Conservation (phyloP, 495 filamentous ascomycete species). For the Apodospora peruviana region DNA sequence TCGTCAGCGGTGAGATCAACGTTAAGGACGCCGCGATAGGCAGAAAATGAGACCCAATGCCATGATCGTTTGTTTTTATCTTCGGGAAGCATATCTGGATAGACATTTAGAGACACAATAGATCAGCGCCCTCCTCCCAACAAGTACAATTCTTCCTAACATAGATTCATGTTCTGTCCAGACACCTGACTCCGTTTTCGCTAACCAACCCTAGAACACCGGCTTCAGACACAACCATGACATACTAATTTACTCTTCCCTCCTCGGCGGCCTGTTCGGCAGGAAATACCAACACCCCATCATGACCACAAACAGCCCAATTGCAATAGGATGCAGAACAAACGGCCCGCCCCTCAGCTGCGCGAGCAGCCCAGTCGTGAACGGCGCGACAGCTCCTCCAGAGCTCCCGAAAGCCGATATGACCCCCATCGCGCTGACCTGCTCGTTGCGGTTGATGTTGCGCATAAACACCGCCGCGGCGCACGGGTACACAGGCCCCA, state of each 20-base stretch:
- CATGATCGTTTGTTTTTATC: not conserved
- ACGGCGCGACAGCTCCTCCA: slow-evolving; percentile 69
- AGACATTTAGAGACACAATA: too few relatives aligned
- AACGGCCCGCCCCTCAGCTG: slow-evolving; percentile 64
- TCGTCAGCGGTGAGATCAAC: slow-evolving; percentile 54
- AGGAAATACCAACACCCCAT: slow-evolving; percentile 56
- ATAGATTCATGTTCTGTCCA: too few relatives aligned
- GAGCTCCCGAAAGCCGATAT: slow-evolving; percentile 69
- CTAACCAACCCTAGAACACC: not conserved
- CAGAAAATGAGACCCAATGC: slow-evolving; percentile 6
- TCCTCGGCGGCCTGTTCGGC: slow-evolving; percentile 50
- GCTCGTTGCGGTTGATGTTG: slow-evolving; percentile 55
- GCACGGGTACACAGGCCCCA: slow-evolving; percentile 74
- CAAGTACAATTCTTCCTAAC: too few relatives aligned
- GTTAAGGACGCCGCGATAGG: slow-evolving; percentile 40
- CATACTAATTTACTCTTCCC: slow-evolving; percentile 42
- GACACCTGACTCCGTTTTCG: too few relatives aligned
- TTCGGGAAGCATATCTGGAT: not conserved
- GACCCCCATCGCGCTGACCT: slow-evolving; percentile 62
- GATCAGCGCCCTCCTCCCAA: too few relatives aligned
- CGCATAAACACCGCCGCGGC: slow-evolving; percentile 60
- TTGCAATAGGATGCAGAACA: slow-evolving; percentile 68
- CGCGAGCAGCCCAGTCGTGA: slow-evolving; percentile 66
- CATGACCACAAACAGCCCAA: slow-evolving; percentile 67
- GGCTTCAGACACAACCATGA: too few relatives aligned